Base-by-base conservation (phyloP, 1,284 basidiomycete genomes). In the Neonothopanus nambi region DNA sequence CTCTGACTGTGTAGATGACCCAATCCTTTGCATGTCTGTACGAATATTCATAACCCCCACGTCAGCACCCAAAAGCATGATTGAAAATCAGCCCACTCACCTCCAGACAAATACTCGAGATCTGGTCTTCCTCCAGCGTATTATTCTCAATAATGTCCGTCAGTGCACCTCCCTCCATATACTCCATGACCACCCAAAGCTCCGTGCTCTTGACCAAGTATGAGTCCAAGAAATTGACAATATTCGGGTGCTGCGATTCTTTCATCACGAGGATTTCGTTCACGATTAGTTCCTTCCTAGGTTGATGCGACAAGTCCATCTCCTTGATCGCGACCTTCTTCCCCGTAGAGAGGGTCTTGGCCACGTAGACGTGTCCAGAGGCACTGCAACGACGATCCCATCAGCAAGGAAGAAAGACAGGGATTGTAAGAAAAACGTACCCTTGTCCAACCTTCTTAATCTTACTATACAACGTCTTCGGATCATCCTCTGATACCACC, bases 181-280 rank as follows among this genome's bases (percentile, higher is more conserved):
- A 98, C 75, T 99, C 96, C 96, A 99, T 98, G 55, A 98, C 95
- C 41, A 99, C 95, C 96, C 96, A 99, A n/a, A 99, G 82, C 68
- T 98, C 95, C 52, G 82, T 89, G 68, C 81, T 89, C 72, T 90
- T 91, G 51, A 98, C 85, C 39, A 98, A 82, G 74, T 95, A 98
- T 8, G 92, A 87, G 28, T 98, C 91, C 49, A 98, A 76, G 74
- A 95, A 99, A 74, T 98, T 99, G 77, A 98, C 96, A 61, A 99
- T 98, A 69, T 99, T 99, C 38, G 95, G 94, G 70, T 99, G 96
- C 62, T 96, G 95, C 36, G 91, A 95, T 73, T 98, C 95, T 71
- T 96, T 96, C 96, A 99, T 98, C 60, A 98, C 96, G 56, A 98
- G 78, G 63, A 98, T 99, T 73, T 99, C 96, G 67, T 98, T 98